Evolutionary conservation across 1,139 yeast genomes (phyloP), one percentile per base, ranked within the genome.

Genomic region (Scheffersomyces parashehatae): DNA sequence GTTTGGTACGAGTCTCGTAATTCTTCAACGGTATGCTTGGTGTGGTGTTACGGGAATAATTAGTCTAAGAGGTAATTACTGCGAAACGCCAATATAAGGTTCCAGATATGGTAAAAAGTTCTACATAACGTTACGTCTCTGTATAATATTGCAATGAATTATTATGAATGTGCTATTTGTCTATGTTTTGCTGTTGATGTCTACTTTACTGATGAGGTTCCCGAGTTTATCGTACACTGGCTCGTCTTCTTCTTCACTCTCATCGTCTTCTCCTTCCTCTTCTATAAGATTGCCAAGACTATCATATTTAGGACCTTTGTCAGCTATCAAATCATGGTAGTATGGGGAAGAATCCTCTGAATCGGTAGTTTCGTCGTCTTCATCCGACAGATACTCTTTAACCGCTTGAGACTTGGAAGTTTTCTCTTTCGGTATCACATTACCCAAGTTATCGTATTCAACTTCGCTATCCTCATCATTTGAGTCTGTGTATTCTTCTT

Each of bases 391-490:
- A 10, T 31, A 15, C 5, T 31, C 35, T 4, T 11, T 31, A n/a
- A 14, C 35, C 6, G 15, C 35, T 7, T 31, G 6, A 7, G 24
- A 14, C 6, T 31, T 20, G 11, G 35, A 31, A 31, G 12, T 10
- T 3, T 15, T 20, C 13, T 31, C 34, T 12, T 35, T 40, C 28
- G 35, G 28, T 26, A 49, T 46, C 28, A 49, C 40, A 34, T 53
- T 53, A 9, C 55, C 58, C 42, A 49, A 44, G 20, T 39, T 49
- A 30, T 53, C 55, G 32, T 49, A 46, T 30, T 43, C 34, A 8
- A 46, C 47, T 5, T 41, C 36, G 9, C 36, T 37, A 10, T 38
- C 48, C 20, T 38, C 37, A 9, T 40, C 45, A 5, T 40, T 33
- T 14, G 39, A 43, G 10, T 39, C 29, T 5, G 40, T 49, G 6